These are phyloP conservation scores for Plasmopara halstedii DNA, from an alignment of 352 stramenopile species.

Conservation along the genomic window DNA sequence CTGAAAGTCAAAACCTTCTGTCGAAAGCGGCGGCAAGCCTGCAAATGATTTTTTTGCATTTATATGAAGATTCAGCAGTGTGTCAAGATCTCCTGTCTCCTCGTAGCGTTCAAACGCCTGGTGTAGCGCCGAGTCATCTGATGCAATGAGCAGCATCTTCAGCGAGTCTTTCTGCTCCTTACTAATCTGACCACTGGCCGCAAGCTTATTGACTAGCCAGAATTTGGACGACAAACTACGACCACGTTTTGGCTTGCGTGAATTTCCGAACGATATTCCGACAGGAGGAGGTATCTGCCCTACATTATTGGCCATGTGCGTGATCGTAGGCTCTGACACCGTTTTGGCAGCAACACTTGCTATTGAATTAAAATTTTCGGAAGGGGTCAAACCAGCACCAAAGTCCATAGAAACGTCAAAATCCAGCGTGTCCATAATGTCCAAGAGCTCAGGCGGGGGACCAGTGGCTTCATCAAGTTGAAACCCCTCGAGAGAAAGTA, in stretches of 20 bases:
- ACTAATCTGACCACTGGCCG: conserved; percentile 70
- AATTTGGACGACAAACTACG: conserved; percentile 81
- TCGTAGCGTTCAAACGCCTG: conserved; percentile 73
- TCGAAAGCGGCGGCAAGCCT: conserved; percentile 49
- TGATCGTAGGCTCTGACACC: conserved; percentile 15
- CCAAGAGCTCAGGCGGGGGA: conserved; percentile 55
- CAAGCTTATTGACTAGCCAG: conserved; percentile 80
- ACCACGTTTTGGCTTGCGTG: conserved; percentile 55
- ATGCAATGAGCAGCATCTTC: conserved; percentile 73
- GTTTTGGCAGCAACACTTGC: conserved; percentile 3
- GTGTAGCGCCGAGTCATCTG: conserved; percentile 62
- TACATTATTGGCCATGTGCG: conserved; percentile 24
- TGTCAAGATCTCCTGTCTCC: conserved; percentile 69
- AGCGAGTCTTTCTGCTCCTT: conserved; percentile 76
- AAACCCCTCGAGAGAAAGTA: conserved; percentile 67
- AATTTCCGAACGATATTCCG: conserved; percentile 8
- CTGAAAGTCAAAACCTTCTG: conserved; percentile 61
- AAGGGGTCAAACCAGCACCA: conserved; percentile 13
- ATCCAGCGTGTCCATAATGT: conserved; percentile 63
- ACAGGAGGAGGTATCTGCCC: conserved; percentile 7
- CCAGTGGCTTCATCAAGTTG: conserved; percentile 28
- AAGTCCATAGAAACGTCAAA: conserved; percentile 45
- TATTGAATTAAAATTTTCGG: conserved; percentile 11
- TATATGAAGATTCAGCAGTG: conserved; percentile 55
- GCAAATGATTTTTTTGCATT: conserved; percentile 60